Base-by-base conservation (phyloP, 805 yeast species). In the Komagataella populi region DNA sequence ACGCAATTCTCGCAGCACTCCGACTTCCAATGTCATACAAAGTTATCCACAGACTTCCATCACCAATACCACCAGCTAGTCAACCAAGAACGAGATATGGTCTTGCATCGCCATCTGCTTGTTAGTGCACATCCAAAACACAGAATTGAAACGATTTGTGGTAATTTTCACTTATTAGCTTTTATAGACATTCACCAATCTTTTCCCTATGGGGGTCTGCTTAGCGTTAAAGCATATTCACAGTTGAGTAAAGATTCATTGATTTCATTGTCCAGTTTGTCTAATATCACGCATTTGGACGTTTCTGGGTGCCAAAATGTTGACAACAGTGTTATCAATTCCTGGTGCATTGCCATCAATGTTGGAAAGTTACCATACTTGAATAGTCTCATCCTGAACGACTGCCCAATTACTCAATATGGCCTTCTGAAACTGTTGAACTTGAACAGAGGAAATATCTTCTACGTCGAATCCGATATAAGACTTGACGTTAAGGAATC, bases 271-370 rank as follows among this genome's bases (percentile, higher is more conserved):
- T 48, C 59, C 10, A 45, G 47, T 10, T 23, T 55, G 6, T 6
- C 45, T 5, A 39, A 47, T 14, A 30, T 57, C 8, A 50, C 20
- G 1, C 22, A 39, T 6, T 46, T 57, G 39, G 49, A 55, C 45
- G 51, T 53, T 16, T 48, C 48, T 10, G 39, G 48, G 7, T 12
- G 52, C 6, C 10, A 47, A 6, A 45, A 44, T 6, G 46, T 63
- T 3, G 57, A 56, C 46, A 60, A 59, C 44, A 24, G 54, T 1
- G 51, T 59, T 6, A 30, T 62, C 17, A 58, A 57, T 49, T 52
- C 56, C 16, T 63, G 67, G 65, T 51, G 54, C 16, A 60, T 58
- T 7, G 56, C 62, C 30, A 58, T 59, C 47, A 55, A 55, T 17
- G n/a, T 55, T 3, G 66, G 66, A 6, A 63, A 63, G 50, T 52